Evolutionary conservation across 164 flowering plant species (phyloP).

Genomic region (Brasenia schreberi): DNA sequence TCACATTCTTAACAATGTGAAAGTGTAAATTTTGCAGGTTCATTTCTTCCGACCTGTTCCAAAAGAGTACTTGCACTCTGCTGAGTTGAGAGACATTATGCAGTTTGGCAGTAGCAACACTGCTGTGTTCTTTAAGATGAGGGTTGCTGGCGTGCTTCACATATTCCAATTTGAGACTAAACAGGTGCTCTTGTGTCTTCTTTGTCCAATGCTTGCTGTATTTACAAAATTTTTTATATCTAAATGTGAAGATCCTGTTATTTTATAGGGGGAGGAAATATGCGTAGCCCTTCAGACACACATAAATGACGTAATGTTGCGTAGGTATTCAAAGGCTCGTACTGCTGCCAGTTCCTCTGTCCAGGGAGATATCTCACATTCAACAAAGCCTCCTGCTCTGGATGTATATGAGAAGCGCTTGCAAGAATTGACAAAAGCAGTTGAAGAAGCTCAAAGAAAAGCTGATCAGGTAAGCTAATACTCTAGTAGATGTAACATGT

Average conservation of each 20-base stretch:
- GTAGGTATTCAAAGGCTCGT: slow-evolving; percentile 93
- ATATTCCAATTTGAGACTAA: slow-evolving; percentile 98
- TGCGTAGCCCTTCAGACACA: slow-evolving; percentile 99
- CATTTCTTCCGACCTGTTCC: slow-evolving; percentile 99
- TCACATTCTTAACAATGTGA: background rate
- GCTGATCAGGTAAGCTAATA: slow-evolving; percentile 41
- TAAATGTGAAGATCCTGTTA: background rate
- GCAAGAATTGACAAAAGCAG: slow-evolving; percentile 59
- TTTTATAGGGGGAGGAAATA: slow-evolving; percentile 86
- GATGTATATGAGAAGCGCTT: slow-evolving; percentile 67
- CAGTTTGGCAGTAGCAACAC: slow-evolving; percentile 99
- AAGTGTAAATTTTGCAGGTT: slow-evolving; percentile 35
- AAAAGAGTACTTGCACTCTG: slow-evolving; percentile 95
- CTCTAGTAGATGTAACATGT: background rate
- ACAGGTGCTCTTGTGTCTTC: slow-evolving; percentile 41
- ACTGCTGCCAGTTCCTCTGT: slow-evolving; percentile 44
- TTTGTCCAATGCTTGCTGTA: background rate
- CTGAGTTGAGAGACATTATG: slow-evolving; percentile 98
- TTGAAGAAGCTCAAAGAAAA: slow-evolving; percentile 71
- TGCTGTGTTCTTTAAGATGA: slow-evolving; percentile 98
- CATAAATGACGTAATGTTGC: slow-evolving; percentile 97
- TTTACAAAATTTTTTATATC: background rate
- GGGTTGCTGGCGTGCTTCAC: slow-evolving; percentile 98
- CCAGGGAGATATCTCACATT: slow-evolving; percentile 52
- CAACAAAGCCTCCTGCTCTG: slow-evolving; percentile 29